phyloP scores from a whole-genome alignment of 1,284 basidiomycete genomes.

The Vanrija sp. region DNA sequence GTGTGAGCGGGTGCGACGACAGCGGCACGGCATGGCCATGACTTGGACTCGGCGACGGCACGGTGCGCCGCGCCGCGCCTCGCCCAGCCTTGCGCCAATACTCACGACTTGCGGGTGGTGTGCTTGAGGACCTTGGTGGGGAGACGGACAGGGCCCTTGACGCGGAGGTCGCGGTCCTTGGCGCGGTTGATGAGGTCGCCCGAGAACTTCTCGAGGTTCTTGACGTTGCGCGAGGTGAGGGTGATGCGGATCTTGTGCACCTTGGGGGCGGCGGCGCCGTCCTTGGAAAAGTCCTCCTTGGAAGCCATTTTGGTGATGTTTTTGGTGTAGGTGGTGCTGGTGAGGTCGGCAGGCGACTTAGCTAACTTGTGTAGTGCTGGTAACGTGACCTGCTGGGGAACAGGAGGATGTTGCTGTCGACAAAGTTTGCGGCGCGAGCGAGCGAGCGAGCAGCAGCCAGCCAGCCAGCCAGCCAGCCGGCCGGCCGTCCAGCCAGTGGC shows the following conservation, averaged over 20 bases:
- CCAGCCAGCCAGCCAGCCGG: not conserved
- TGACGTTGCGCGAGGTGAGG: slow-evolving; percentile 95
- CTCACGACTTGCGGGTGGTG: slow-evolving; percentile 96
- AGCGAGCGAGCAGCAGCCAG: not conserved
- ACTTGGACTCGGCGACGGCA: not conserved
- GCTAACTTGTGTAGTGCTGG: slow-evolving; percentile 17
- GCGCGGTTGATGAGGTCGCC: slow-evolving; percentile 95
- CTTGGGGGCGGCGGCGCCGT: slow-evolving; percentile 81
- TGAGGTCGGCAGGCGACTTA: slow-evolving; percentile 14
- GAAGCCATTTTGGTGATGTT: slow-evolving; percentile 78
- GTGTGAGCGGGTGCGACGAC: not conserved
- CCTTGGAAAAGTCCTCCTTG: slow-evolving; percentile 91
- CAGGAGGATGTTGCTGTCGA: not conserved
- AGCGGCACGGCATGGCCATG: not conserved
- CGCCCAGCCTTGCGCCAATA: slow-evolving; percentile 14
- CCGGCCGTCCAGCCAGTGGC: slow-evolving; percentile 4
- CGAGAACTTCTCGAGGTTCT: slow-evolving; percentile 99
- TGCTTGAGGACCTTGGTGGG: slow-evolving; percentile 98
- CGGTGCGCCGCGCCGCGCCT: too few relatives aligned
- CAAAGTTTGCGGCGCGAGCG: not conserved
- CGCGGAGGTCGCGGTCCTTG: slow-evolving; percentile 99
- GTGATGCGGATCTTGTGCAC: slow-evolving; percentile 99
- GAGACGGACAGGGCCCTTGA: slow-evolving; percentile 98
- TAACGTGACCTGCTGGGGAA: slow-evolving; percentile 24
- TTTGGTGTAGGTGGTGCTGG: slow-evolving; percentile 1